Evolutionary conservation across 805 yeast species (phyloP).

Genomic region (Kazachstania viticola): DNA sequence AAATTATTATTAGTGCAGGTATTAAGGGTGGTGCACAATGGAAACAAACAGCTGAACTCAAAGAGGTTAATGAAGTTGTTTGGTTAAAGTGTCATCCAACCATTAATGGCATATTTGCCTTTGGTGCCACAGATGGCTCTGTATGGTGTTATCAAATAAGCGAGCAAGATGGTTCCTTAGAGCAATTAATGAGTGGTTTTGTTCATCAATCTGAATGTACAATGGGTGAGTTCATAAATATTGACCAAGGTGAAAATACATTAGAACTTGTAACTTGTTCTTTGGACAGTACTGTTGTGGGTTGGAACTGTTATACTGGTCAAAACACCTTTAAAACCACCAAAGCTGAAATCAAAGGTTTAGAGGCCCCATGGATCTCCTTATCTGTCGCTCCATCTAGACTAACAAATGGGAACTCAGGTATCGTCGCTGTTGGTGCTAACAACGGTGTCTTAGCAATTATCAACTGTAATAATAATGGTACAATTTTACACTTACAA

Average conservation of each 20-base stretch:
- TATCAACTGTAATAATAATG: slow-evolving; percentile 56
- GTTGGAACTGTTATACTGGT: slow-evolving; percentile 82
- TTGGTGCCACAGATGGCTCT: slow-evolving; percentile 86
- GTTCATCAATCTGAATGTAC: slow-evolving; percentile 75
- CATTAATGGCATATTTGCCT: slow-evolving; percentile 65
- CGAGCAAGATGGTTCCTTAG: slow-evolving; percentile 37
- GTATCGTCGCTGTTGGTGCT: slow-evolving; percentile 67
- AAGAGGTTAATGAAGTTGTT: slow-evolving; percentile 82
- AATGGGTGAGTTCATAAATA: slow-evolving; percentile 61
- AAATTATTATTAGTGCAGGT: slow-evolving; percentile 60
- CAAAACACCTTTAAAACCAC: slow-evolving; percentile 56
- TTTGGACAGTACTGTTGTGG: slow-evolving; percentile 76
- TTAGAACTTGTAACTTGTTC: slow-evolving; percentile 63
- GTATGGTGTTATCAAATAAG: slow-evolving; percentile 85
- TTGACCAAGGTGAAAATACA: slow-evolving; percentile 41
- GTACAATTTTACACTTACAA: slow-evolving; percentile 54
- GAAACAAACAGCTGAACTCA: slow-evolving; percentile 56
- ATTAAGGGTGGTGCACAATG: slow-evolving; percentile 74
- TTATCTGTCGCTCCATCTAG: slow-evolving; percentile 30
- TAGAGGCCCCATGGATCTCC: slow-evolving; percentile 84
- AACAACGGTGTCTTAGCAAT: slow-evolving; percentile 79
- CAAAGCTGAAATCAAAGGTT: slow-evolving; percentile 57
- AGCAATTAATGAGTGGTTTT: slow-evolving; percentile 66
- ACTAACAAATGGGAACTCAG: slow-evolving; percentile 36
- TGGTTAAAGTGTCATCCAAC: slow-evolving; percentile 78